phyloP scores from a whole-genome alignment of 192 early-diverging fungal genomes.

The Tieghemiomyces parasiticus region DNA sequence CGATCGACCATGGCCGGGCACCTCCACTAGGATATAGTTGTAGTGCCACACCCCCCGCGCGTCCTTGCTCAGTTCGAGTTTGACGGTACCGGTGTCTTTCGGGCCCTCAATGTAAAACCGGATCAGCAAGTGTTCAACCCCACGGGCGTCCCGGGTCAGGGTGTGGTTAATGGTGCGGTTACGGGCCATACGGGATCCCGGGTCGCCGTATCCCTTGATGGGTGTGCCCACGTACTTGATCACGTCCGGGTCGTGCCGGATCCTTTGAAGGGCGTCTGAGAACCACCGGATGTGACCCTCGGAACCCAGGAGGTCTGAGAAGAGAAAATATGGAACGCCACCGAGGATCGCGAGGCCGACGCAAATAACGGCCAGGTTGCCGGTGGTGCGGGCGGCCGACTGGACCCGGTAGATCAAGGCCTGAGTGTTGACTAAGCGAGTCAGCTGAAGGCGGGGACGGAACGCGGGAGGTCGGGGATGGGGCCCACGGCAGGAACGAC shows the following conservation, averaged over 20 bases:
- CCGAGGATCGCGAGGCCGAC: not conserved
- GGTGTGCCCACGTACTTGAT: not conserved
- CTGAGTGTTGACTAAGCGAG: no score
- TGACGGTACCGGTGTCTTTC: conserved; percentile 5
- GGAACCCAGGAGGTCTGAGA: conserved; percentile 16
- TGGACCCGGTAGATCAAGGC: no score
- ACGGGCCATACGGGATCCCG: conserved; percentile 8
- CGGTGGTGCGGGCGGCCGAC: no score
- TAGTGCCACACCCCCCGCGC: conserved; percentile 3
- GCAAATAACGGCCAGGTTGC: not conserved
- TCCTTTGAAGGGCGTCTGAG: conserved; percentile 7
- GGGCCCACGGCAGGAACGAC: no score
- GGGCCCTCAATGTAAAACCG: conserved; percentile 11
- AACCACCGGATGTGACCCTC: conserved; percentile 11
- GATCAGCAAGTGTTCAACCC: conserved; percentile 8
- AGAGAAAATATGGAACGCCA: conserved; percentile 9
- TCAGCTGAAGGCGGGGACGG: no score
- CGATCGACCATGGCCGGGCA: conserved; percentile 8
- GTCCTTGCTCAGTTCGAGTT: not conserved
- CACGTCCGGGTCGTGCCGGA: conserved; percentile 3
- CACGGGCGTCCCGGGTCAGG: not conserved
- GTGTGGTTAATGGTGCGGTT: conserved; percentile 2
- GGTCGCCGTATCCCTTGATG: conserved; percentile 11
- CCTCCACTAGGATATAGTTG: conserved; percentile 7
- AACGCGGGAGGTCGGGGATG: no score